Evolutionary conservation across 345 rosid species (phyloP).

Genomic region (Eucalyptus pumila): DNA sequence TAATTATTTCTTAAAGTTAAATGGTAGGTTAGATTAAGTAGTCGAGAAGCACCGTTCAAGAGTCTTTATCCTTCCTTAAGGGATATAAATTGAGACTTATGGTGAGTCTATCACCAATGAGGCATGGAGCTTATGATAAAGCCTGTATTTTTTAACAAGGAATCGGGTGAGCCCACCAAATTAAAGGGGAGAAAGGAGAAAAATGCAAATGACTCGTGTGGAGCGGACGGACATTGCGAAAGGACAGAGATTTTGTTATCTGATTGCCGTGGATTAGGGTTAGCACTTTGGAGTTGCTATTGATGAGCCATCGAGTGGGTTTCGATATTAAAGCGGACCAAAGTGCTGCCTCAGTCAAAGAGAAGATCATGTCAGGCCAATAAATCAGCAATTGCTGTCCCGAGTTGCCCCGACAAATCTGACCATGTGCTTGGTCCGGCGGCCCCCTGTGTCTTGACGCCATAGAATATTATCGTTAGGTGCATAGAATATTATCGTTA

Average conservation of each 20-base stretch:
- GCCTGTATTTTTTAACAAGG: background rate
- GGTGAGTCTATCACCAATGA: background rate
- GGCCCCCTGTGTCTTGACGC: background rate
- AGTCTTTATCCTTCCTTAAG: background rate
- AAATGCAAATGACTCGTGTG: background rate
- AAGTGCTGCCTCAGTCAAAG: background rate
- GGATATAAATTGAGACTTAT: background rate
- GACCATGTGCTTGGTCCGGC: background rate
- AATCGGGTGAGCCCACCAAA: background rate
- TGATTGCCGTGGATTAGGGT: background rate
- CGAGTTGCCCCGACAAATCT: background rate
- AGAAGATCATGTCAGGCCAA: background rate
- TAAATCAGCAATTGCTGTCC: background rate
- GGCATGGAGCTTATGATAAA: background rate
- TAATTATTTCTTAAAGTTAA: background rate
- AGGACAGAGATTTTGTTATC: background rate
- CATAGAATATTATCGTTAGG: background rate
- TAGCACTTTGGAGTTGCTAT: background rate
- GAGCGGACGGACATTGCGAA: background rate
- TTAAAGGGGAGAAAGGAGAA: background rate
- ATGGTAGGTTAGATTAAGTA: background rate
- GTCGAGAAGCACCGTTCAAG: background rate
- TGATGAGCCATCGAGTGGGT: background rate
- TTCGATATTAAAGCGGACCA: background rate
- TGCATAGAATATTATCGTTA: background rate